phyloP scores from a whole-genome alignment of 371 early-diverging fungal genomes.

The Mycotypha africana region DNA sequence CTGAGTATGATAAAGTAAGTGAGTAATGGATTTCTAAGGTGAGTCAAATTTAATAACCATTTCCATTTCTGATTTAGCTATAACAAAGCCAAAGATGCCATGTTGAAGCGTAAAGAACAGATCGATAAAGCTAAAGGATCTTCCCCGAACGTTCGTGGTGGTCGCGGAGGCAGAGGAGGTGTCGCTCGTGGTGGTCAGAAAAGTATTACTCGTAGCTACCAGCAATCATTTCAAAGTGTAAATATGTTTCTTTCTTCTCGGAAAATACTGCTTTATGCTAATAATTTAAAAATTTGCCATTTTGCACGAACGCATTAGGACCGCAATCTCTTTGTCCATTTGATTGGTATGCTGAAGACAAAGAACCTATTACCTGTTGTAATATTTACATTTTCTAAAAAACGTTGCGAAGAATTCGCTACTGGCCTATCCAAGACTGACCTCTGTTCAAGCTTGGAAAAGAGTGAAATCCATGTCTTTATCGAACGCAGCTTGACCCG shows the following conservation, averaged over 20 bases:
- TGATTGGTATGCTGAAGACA: slow-evolving; percentile 73
- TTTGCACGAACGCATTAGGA: slow-evolving; percentile 37
- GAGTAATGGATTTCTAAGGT: too few species aligned
- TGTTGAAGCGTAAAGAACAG: slow-evolving; percentile 49
- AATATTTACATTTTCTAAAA: slow-evolving; percentile 96
- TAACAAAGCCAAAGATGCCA: slow-evolving; percentile 62
- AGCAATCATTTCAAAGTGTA: slow-evolving; percentile 34
- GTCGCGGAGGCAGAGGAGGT: slow-evolving; percentile 48
- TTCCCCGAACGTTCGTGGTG: slow-evolving; percentile 29
- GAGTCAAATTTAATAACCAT: not conserved
- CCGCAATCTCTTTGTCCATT: slow-evolving; percentile 73
- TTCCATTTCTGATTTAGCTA: slow-evolving; percentile 34
- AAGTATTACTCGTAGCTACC: slow-evolving; percentile 33
- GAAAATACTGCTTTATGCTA: not conserved
- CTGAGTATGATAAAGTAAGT: slow-evolving; percentile 31
- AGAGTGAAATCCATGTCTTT: slow-evolving; percentile 85
- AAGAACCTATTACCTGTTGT: slow-evolving; percentile 87
- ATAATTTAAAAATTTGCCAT: not conserved
- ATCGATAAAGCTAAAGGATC: slow-evolving; percentile 30
- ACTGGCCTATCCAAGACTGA: slow-evolving; percentile 70
- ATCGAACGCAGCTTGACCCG: slow-evolving; percentile 75
- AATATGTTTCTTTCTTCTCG: not conserved
- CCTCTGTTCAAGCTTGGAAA: slow-evolving; percentile 72
- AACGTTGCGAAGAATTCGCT: slow-evolving; percentile 96
- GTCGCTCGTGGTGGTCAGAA: slow-evolving; percentile 38